Percentiles rank a stretch among this genome's conserved stretches.
Evolutionary conservation across 139 green algal genomes (phyloP).

Genomic region (Tetraselmis chui): DNA sequence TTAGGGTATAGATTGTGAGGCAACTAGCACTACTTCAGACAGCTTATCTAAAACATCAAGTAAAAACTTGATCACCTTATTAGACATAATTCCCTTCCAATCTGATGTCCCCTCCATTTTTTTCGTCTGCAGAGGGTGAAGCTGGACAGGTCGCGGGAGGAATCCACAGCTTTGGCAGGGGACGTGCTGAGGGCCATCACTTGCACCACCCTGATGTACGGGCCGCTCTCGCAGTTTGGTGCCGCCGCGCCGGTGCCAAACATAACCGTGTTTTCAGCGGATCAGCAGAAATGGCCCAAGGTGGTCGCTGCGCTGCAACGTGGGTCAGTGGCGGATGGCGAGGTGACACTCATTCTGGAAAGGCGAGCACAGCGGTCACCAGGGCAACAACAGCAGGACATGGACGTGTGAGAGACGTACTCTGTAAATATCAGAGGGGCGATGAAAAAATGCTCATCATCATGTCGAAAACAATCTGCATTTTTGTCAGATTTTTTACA

Average conservation of each 20-base stretch:
- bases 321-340: not conserved
- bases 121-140: not conserved
- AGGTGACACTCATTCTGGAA: not conserved
- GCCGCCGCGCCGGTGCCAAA: not conserved
- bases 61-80: no score
- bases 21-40: no score
- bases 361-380: not conserved
- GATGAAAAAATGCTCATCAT: no score
- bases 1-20: no score
- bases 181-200: not conserved
- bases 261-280: not conserved
- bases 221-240: not conserved
- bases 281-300: not conserved
- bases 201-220: not conserved
- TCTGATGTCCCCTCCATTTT: no score
- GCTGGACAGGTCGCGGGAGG: not conserved
- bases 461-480: no score
- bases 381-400: no score
- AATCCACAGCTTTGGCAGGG: not conserved
- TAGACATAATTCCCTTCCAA: no score
- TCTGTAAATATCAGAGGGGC: no score
- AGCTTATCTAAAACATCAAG: no score
- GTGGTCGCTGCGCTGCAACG: not conserved
- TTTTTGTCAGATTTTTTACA: not conserved
- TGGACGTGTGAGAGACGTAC: no score